phyloP scores from a whole-genome alignment of 2,329 filamentous ascomycete species.

The Ambrosiella xylebori region DNA sequence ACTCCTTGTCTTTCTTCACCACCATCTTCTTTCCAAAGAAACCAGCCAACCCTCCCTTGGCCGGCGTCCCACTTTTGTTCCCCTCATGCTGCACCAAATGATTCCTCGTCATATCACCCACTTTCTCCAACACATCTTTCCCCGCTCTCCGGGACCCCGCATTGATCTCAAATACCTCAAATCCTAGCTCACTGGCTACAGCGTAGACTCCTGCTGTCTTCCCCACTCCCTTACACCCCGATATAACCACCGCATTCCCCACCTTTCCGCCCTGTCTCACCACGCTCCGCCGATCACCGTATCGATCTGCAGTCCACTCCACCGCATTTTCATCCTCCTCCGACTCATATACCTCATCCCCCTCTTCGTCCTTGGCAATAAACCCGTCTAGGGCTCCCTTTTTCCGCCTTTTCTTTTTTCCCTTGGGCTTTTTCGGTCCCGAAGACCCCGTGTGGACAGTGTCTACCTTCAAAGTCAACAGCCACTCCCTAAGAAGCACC shows the following conservation, averaged over 20 bases:
- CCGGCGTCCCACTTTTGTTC: slow-evolving; percentile 13
- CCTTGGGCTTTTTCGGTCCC: slow-evolving; percentile 16
- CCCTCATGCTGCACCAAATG: slow-evolving; percentile 52
- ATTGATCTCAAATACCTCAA: slow-evolving; percentile 92
- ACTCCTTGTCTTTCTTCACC: slow-evolving; percentile 15
- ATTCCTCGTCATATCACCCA: slow-evolving; percentile 94
- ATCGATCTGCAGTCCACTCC: slow-evolving; percentile 6
- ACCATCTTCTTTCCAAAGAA: slow-evolving; percentile 23
- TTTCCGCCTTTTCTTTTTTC: slow-evolving; percentile 34
- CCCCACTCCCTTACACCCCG: slow-evolving; percentile 75
- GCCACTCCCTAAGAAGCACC: slow-evolving; percentile 59
- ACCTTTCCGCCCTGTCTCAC: slow-evolving; percentile 24
- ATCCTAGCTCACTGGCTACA: slow-evolving; percentile 76
- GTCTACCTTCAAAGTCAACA: slow-evolving; percentile 57
- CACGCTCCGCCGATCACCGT: slow-evolving; percentile 6
- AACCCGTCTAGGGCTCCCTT: slow-evolving; percentile 62
- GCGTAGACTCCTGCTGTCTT: slow-evolving; percentile 90
- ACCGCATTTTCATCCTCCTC: slow-evolving; percentile 36
- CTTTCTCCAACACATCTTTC: slow-evolving; percentile 75
- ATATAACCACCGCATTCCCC: slow-evolving; percentile 69
- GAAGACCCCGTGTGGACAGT: slow-evolving; percentile 49
- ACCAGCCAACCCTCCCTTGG: slow-evolving; percentile 15
- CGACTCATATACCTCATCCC: slow-evolving; percentile 17
- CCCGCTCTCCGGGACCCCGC: slow-evolving; percentile 67
- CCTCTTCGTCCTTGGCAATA: slow-evolving; percentile 55